A percentile compares a stretch with the other conserved stretches of the same genome.
phyloP scores from a whole-genome alignment of 441 rosid genomes.

The Syzygium malaccense region DNA sequence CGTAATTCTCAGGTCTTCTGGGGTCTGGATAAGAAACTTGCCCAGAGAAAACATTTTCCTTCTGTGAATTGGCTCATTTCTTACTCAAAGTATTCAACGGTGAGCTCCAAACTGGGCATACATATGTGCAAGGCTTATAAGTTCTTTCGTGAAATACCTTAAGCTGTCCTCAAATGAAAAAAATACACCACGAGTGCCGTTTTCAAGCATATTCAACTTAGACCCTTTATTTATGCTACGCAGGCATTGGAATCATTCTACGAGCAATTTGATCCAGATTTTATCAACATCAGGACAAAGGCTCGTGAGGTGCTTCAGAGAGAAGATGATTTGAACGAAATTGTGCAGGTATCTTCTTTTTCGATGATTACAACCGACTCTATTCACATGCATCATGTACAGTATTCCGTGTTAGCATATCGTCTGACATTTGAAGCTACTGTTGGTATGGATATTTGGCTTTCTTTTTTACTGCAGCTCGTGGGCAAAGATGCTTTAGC shows the following conservation, averaged over 20 bases:
- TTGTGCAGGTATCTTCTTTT: constrained; percentile 76
- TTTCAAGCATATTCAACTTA: not conserved
- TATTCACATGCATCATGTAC: not conserved
- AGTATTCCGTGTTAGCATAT: not conserved
- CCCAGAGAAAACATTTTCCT: constrained; percentile 99
- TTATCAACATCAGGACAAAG: constrained; percentile 94
- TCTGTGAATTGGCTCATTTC: constrained; percentile 99
- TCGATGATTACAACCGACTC: not conserved
- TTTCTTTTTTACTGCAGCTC: constrained; percentile 50
- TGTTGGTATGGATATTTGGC: not conserved
- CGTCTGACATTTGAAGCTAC: not conserved
- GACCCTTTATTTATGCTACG: not conserved
- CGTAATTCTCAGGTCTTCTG: constrained; percentile 68
- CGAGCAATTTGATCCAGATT: constrained; percentile 94
- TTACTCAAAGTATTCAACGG: constrained; percentile 92
- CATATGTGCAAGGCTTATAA: not conserved
- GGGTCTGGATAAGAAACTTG: constrained; percentile 99
- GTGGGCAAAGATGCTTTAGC: constrained; percentile 99
- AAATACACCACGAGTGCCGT: not conserved
- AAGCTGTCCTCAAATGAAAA: not conserved
- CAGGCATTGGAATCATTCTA: constrained; percentile 97
- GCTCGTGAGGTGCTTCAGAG: constrained; percentile 98
- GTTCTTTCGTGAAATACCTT: not conserved
- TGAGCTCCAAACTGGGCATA: constrained; percentile 21
- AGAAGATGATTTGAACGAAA: constrained; percentile 98